Conservation (phyloP, 768 basidiomycete species). For the Cyathus striatus region DNA sequence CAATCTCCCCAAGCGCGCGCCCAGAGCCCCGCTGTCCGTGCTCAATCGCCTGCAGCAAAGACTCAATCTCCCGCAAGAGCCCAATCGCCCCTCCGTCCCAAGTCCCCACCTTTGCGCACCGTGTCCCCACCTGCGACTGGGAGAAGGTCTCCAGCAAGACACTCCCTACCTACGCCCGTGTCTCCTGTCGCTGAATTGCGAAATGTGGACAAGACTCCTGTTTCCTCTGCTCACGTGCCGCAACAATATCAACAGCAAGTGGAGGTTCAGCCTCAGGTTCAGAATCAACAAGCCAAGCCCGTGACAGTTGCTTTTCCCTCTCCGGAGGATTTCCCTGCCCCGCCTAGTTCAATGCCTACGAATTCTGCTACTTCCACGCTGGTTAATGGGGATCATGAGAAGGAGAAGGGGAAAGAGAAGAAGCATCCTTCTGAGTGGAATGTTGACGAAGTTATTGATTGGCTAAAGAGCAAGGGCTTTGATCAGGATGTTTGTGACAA, state of each 20-base stretch:
- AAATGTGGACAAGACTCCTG: neutral
- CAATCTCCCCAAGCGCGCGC: neutral
- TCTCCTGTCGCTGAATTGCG: neutral
- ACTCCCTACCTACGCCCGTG: neutral
- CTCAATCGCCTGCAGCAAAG: neutral
- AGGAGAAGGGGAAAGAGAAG: constrained; percentile 25
- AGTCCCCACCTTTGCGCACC: no score
- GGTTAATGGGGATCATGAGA: neutral
- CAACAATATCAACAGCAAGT: no score
- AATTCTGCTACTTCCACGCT: no score
- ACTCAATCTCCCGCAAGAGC: no score
- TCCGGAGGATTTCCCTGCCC: no score
- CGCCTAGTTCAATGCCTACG: no score
- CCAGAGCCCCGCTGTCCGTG: neutral
- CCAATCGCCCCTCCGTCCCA: no score
- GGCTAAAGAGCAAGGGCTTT: constrained; percentile 83
- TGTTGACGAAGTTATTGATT: constrained; percentile 85
- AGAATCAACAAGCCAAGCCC: no score
- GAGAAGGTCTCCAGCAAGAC: no score
- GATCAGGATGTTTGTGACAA: constrained; percentile 78
- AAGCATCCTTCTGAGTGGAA: constrained; percentile 70
- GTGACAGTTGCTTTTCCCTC: no score
- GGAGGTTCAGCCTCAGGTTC: no score
- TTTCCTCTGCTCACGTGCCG: no score
- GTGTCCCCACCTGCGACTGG: neutral